Conservation (phyloP, 1,284 basidiomycete genomes). For the Cryptococcus jaspeensis region DNA sequence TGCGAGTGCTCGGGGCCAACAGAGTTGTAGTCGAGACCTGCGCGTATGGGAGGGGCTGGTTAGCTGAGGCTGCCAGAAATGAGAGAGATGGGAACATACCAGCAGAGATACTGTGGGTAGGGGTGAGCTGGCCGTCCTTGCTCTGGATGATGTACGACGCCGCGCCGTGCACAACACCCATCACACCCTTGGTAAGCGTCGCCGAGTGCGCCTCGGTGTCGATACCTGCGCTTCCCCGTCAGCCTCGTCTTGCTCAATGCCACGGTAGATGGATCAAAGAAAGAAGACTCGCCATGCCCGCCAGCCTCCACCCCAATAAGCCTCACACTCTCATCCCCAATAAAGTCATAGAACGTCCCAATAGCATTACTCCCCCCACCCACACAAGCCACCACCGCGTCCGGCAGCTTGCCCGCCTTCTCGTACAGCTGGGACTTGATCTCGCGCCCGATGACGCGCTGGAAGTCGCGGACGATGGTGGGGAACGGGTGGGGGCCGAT, state of each 20-base stretch:
- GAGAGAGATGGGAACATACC: constrained; percentile 66
- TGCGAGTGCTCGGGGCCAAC: constrained; percentile 98
- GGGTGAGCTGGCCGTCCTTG: constrained; percentile 84
- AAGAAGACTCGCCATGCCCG: constrained; percentile 68
- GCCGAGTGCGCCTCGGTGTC: constrained; percentile 87
- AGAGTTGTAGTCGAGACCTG: constrained; percentile 52
- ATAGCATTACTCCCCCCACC: constrained; percentile 98
- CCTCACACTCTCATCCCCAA: constrained; percentile 75
- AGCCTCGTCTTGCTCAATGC: not conserved
- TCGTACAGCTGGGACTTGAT: constrained; percentile 85
- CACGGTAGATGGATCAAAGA: not conserved
- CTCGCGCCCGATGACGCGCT: constrained; percentile 91
- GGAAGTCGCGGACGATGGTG: constrained; percentile 97
- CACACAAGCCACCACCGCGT: constrained; percentile 93
- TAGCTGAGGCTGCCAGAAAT: constrained; percentile 37
- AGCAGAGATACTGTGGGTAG: constrained; percentile 96
- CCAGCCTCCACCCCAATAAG: constrained; percentile 94
- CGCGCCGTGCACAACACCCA: constrained; percentile 92
- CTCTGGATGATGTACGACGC: constrained; percentile 93
- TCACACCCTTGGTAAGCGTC: constrained; percentile 82
- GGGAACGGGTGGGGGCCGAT: constrained; percentile 99
- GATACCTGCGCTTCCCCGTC: constrained; percentile 57
- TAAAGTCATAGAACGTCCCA: constrained; percentile 94
- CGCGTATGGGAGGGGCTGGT: not conserved
- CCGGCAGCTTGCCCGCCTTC: constrained; percentile 78